A percentile compares a stretch with the other conserved stretches of the same genome.
Conservation (phyloP, 352 stramenopile species). For the Phytophthora sansomeana region DNA sequence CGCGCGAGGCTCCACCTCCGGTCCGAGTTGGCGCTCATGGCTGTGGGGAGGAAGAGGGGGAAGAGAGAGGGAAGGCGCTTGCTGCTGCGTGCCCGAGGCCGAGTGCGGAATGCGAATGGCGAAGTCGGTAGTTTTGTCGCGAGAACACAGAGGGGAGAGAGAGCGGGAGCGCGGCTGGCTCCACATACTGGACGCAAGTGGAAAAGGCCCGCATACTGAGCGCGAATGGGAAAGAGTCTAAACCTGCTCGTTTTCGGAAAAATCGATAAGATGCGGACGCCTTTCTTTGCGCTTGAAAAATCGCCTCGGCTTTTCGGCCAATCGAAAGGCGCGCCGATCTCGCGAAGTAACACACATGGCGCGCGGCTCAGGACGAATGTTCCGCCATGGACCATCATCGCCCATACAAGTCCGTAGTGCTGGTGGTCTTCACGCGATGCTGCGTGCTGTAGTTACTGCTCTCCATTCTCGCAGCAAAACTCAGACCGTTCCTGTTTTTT, state of each 20-base stretch:
- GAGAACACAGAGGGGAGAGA: slow-evolving; percentile 30
- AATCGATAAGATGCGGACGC: too few relatives aligned
- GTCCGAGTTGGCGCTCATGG: slow-evolving; percentile 69
- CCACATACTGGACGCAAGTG: slow-evolving; percentile 23
- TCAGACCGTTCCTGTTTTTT: slow-evolving; percentile 1
- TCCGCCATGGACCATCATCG: neutral
- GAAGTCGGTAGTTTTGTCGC: slow-evolving; percentile 35
- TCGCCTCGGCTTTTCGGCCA: slow-evolving; percentile 10
- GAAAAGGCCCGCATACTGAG: too few relatives aligned
- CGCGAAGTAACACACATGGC: slow-evolving; percentile 28
- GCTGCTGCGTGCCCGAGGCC: neutral
- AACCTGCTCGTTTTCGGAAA: too few relatives aligned
- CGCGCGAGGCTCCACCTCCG: slow-evolving; percentile 87
- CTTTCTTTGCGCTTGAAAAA: slow-evolving; percentile 20
- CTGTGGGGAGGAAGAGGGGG: neutral
- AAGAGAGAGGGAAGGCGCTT: neutral
- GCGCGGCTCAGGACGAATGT: neutral
- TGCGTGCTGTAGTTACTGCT: neutral
- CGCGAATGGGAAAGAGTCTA: too few relatives aligned
- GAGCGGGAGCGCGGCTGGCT: slow-evolving; percentile 39
- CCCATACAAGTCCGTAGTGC: too few relatives aligned
- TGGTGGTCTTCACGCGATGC: neutral
- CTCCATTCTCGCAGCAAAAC: slow-evolving; percentile 1
- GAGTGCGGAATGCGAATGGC: neutral
- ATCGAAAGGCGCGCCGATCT: slow-evolving; percentile 18